These are phyloP conservation scores for Roridomyces roridus DNA, from an alignment of 768 basidiomycete species.

Conservation along the genomic window DNA sequence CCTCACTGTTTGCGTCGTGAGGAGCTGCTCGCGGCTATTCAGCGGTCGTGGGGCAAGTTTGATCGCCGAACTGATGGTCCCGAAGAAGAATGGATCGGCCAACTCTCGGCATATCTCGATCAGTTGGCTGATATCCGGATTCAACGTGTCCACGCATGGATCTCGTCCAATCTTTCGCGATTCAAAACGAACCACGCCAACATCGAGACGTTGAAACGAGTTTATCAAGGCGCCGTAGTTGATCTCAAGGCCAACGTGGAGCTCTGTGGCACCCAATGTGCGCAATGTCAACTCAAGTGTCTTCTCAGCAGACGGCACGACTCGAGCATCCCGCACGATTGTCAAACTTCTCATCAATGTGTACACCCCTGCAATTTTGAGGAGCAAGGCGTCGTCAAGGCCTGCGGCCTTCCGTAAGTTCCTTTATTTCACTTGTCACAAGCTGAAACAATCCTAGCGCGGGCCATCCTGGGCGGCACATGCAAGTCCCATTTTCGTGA, in stretches of 20 bases:
- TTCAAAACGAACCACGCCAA: conserved; percentile 52
- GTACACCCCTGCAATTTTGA: conserved; percentile 48
- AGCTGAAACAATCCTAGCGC: conserved; percentile 45
- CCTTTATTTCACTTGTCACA: background rate
- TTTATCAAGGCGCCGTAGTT: conserved; percentile 47
- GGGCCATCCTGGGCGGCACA: conserved; percentile 61
- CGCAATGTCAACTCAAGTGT: conserved; percentile 55
- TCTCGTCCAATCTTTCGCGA: conserved; percentile 51
- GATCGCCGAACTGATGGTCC: conserved; percentile 36
- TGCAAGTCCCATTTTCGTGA: no score
- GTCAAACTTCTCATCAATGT: conserved; percentile 57
- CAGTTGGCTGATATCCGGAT: conserved; percentile 48
- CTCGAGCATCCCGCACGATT: conserved; percentile 49
- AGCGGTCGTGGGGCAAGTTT: conserved; percentile 36
- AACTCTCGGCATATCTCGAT: conserved; percentile 45
- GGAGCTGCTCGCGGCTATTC: conserved; percentile 28
- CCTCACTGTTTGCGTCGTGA: conserved; percentile 27
- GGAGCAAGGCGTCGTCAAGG: conserved; percentile 36
- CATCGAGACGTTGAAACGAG: conserved; percentile 50
- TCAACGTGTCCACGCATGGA: conserved; percentile 56
- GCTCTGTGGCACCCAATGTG: conserved; percentile 56
- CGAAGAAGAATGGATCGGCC: conserved; percentile 50
- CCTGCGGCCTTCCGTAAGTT: conserved; percentile 53
- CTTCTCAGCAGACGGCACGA: conserved; percentile 52
- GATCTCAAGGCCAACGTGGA: conserved; percentile 53